Conservation (phyloP, 768 basidiomycete species). For the Russula olivacea region DNA sequence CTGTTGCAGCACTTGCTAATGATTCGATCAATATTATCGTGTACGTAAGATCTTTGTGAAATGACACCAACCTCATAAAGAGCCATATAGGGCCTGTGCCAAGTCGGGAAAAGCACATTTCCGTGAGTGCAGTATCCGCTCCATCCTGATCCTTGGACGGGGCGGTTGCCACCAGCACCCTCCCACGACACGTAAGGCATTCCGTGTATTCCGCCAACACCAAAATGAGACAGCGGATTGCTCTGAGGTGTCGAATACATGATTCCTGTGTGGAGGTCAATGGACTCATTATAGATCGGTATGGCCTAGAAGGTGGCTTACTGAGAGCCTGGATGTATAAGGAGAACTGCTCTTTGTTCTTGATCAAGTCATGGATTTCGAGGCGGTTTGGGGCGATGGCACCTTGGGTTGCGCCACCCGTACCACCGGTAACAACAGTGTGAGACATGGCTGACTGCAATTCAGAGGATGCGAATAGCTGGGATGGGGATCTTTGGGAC, state of each 20-base stretch:
- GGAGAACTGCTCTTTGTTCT: conserved; percentile 42
- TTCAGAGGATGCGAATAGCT: neutral
- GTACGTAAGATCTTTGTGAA: neutral
- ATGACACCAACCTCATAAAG: conserved; percentile 41
- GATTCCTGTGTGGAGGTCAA: conserved; percentile 26
- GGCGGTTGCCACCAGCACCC: conserved; percentile 31
- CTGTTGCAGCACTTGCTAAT: conserved; percentile 44
- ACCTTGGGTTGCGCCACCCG: conserved; percentile 11
- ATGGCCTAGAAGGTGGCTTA: conserved; percentile 28
- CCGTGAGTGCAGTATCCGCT: conserved; percentile 55
- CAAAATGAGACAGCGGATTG: conserved; percentile 38
- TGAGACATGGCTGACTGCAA: neutral
- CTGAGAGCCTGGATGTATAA: conserved; percentile 48
- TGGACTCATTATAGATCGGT: neutral
- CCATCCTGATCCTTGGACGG: conserved; percentile 30
- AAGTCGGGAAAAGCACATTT: conserved; percentile 48
- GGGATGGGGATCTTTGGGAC: neutral
- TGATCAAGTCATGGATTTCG: conserved; percentile 29
- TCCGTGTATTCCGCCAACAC: conserved; percentile 49
- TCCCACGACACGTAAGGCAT: conserved; percentile 44
- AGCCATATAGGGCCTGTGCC: conserved; percentile 49
- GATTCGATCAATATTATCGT: neutral
- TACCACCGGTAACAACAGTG: neutral
- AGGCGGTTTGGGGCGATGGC: conserved; percentile 21
- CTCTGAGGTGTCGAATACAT: conserved; percentile 33